Evolutionary conservation across 2,329 filamentous ascomycete species (phyloP).

Genomic region (Parastagonospora nodorum): DNA sequence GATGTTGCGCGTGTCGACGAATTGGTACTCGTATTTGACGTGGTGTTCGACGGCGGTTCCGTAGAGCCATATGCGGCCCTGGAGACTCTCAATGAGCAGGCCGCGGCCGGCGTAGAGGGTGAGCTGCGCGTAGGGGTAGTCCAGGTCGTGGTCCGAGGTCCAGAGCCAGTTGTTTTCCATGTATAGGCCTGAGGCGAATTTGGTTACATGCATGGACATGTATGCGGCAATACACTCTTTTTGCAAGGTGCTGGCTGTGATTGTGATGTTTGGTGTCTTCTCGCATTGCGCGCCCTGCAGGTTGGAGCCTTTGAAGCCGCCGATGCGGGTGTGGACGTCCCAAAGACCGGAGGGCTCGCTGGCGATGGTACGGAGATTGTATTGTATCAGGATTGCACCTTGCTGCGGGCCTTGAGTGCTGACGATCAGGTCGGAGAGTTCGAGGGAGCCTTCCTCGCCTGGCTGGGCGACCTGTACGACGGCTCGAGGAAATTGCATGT

Average conservation of each 20-base stretch:
- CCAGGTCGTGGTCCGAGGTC: constrained; percentile 83
- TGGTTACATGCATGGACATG: constrained; percentile 54
- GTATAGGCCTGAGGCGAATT: constrained; percentile 65
- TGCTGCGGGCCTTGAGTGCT: constrained; percentile 69
- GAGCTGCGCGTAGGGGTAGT: constrained; percentile 68
- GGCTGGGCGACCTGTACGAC: constrained; percentile 70
- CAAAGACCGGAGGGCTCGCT: constrained; percentile 76
- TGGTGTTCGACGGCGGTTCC: constrained; percentile 70
- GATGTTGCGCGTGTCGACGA: constrained; percentile 75
- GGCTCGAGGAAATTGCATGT: constrained; percentile 62
- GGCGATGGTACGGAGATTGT: constrained; percentile 63
- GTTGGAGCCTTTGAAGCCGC: constrained; percentile 76
- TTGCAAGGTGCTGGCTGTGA: constrained; percentile 57
- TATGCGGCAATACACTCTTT: constrained; percentile 75
- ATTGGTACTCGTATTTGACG: constrained; percentile 78
- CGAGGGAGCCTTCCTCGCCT: constrained; percentile 68
- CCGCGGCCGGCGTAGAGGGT: constrained; percentile 87
- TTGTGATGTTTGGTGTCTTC: constrained; percentile 70
- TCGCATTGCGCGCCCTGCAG: constrained; percentile 77
- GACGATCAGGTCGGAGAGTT: constrained; percentile 74
- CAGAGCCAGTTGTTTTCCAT: constrained; percentile 92
- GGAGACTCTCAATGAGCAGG: constrained; percentile 67
- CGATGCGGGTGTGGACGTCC: constrained; percentile 86
- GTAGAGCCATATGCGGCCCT: constrained; percentile 53
- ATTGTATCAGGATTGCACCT: constrained; percentile 74